Evolutionary conservation across 2,329 filamentous ascomycete species (phyloP).

Genomic region (Phyllosticta paracitricarpa): DNA sequence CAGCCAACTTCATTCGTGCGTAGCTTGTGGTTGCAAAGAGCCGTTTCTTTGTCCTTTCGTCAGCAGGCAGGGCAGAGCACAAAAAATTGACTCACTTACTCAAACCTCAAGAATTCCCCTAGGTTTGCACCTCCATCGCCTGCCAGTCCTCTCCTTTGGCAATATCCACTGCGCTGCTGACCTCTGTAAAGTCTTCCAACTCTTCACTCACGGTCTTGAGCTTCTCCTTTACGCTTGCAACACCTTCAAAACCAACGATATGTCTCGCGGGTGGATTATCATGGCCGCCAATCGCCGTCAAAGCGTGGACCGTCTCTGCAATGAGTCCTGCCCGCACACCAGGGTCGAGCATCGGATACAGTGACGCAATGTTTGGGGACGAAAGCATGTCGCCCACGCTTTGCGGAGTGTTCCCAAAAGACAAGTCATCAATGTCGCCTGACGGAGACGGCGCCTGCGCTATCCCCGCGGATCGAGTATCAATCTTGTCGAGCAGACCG

Average conservation of each 20-base stretch:
- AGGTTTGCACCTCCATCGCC: background rate
- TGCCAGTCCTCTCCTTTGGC: constrained; percentile 16
- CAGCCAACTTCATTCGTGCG: too few relatives aligned
- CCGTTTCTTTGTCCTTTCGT: too few relatives aligned
- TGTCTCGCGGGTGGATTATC: constrained; percentile 91
- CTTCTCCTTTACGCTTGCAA: constrained; percentile 85
- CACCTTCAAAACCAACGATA: constrained; percentile 85
- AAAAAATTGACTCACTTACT: background rate
- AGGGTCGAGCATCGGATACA: constrained; percentile 62
- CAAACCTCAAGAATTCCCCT: background rate
- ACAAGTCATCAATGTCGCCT: background rate
- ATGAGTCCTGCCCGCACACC: constrained; percentile 64
- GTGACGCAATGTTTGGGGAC: constrained; percentile 46
- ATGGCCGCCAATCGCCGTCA: constrained; percentile 86
- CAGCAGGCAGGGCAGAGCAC: too few relatives aligned
- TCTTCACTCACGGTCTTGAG: constrained; percentile 94
- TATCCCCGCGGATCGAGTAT: constrained; percentile 27
- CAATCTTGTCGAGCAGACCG: constrained; percentile 66
- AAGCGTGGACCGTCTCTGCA: constrained; percentile 79
- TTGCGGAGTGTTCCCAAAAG: constrained; percentile 10
- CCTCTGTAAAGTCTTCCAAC: constrained; percentile 89
- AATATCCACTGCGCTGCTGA: constrained; percentile 76
- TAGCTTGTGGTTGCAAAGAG: too few relatives aligned
- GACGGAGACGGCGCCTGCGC: constrained; percentile 10
- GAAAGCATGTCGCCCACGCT: constrained; percentile 36